Base-by-base conservation (phyloP, 352 stramenopile genomes). In the Nothophytophthora sp. region DNA sequence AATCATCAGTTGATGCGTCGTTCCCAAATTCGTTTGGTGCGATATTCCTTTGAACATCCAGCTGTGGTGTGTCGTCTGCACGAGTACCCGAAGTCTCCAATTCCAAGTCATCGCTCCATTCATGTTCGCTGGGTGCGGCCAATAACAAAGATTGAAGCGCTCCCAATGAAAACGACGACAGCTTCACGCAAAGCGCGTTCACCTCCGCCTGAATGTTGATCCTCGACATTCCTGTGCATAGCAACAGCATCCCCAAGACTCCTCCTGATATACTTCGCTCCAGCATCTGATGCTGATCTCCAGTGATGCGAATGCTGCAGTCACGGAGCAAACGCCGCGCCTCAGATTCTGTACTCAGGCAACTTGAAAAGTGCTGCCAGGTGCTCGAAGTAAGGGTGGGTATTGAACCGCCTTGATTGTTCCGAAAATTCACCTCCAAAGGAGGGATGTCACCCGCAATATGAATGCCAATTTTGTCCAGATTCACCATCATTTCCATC, bases 401-500 rank as follows among this genome's bases (percentile, higher is more conserved):
- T 1, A 72, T 54, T 15, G 68, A 55, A 2, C 71, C 70, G 9
- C 73, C 43, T 13, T 53, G 65, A 19, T 63, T 63, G 3, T 50
- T 70, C 40, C 64, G 64, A 55, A 82, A 79, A n/a, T 66, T 33
- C 19, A 88, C 72, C 18, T 43, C 35, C 22, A 88, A 45, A 5
- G 75, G 38, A 16, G 63, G 58, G 27, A 75, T 66, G 0, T 69
- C 36, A 15, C 61, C 45, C 10, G 76, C 87, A 0, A 66, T 80
- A n/a, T 80, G 73, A 10, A 83, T 39, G 7, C 50, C 54, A 42
- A 91, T 52, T 29, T 80, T 82, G 46, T 91, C 81, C 5, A 82
- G 15, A 49, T 74, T 89, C n/a, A 83, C n/a, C 60, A 86, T 76
- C 45, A 86, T 63, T 40, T 84, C 55, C 24, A 63, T 39, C 15